Conservation (phyloP, 2,329 filamentous ascomycete genomes). For the Venturia pyrina region DNA sequence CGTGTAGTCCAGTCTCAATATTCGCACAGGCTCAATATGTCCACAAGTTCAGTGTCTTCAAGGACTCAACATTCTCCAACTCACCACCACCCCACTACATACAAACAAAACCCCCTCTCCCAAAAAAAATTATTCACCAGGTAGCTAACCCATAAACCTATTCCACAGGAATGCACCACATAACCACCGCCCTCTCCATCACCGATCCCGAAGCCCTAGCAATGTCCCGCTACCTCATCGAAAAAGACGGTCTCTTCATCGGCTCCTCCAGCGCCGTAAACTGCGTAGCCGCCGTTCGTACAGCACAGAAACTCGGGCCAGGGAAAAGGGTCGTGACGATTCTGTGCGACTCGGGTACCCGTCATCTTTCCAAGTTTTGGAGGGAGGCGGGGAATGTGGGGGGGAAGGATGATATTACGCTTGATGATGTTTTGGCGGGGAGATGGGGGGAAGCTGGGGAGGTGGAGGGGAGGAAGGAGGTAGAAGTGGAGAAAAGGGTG, state of each 20-base stretch:
- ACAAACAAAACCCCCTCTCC: too few species aligned
- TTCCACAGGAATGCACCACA: slow-evolving; percentile 62
- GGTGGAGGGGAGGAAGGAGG: background rate
- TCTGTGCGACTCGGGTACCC: slow-evolving; percentile 66
- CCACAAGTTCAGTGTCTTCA: too few species aligned
- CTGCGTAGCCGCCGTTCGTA: slow-evolving; percentile 66
- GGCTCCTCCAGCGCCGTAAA: slow-evolving; percentile 97
- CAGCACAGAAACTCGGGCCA: slow-evolving; percentile 55
- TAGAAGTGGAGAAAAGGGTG: background rate
- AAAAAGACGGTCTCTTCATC: slow-evolving; percentile 88
- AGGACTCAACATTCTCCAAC: too few species aligned
- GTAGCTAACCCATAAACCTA: too few species aligned
- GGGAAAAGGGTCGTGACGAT: slow-evolving; percentile 62
- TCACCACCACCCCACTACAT: too few species aligned
- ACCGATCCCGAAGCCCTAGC: slow-evolving; percentile 78
- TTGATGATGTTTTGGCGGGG: slow-evolving; percentile 47
- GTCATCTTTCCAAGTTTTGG: slow-evolving; percentile 81
- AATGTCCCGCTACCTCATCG: slow-evolving; percentile 95
- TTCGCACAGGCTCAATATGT: too few species aligned
- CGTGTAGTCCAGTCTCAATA: too few species aligned
- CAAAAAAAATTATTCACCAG: too few species aligned
- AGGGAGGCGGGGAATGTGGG: slow-evolving; percentile 60
- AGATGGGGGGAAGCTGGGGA: background rate
- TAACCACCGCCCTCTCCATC: slow-evolving; percentile 85
- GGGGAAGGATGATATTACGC: slow-evolving; percentile 34